phyloP scores from a whole-genome alignment of 305 asterid species.

The Fraxinus dipetala region DNA sequence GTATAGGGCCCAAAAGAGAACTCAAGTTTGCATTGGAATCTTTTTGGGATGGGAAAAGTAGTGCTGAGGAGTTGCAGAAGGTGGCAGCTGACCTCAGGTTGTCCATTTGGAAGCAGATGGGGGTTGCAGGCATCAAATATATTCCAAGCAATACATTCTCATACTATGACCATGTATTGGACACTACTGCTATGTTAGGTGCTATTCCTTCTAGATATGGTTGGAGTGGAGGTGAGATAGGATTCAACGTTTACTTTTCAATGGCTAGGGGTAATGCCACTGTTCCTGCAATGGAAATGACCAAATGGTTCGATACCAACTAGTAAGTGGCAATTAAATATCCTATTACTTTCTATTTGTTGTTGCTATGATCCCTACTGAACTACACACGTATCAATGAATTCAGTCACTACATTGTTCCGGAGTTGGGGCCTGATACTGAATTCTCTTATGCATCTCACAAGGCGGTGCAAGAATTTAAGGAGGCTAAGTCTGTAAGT shows the following conservation, averaged over 20 bases:
- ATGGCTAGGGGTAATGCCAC: constrained; percentile 63
- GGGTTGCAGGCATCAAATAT: constrained; percentile 51
- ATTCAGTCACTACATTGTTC: constrained; percentile 62
- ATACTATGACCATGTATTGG: constrained; percentile 54
- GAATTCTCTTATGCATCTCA: constrained; percentile 50
- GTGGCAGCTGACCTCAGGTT: constrained; percentile 44
- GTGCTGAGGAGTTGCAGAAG: constrained; percentile 48
- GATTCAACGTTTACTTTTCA: constrained; percentile 47
- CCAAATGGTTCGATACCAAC: constrained; percentile 67
- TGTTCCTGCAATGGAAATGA: constrained; percentile 71
- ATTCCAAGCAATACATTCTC: constrained; percentile 64
- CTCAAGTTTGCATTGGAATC: constrained; percentile 59
- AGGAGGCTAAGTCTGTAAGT: constrained; percentile 61
- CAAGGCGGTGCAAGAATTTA: constrained; percentile 61
- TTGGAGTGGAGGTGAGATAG: constrained; percentile 58
- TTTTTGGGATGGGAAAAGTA: constrained; percentile 59
- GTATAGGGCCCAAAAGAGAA: constrained; percentile 58
- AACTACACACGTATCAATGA: constrained; percentile 1
- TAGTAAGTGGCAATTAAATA: constrained; percentile 38
- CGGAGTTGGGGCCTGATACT: constrained; percentile 56
- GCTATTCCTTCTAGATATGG: constrained; percentile 63
- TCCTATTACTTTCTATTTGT: constrained; percentile 8
- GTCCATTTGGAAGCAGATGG: constrained; percentile 60
- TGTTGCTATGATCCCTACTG: neutral
- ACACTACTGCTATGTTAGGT: constrained; percentile 58